Base-by-base conservation (phyloP, 768 basidiomycete species). In the Lactarius quietus region DNA sequence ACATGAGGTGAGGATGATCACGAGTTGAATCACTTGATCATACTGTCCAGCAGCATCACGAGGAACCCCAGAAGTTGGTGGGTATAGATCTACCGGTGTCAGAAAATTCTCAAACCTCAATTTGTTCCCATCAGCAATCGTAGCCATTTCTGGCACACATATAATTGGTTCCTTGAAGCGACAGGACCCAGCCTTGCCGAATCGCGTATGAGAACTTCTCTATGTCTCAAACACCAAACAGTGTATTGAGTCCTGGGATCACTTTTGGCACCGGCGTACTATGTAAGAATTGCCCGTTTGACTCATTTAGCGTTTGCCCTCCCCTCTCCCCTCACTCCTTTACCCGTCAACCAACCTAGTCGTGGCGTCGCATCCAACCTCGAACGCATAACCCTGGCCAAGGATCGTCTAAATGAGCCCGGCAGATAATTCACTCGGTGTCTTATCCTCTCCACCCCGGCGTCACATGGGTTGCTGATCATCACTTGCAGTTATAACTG, bases 401-500 rank as follows among this genome's bases (percentile, higher is more conserved):
- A 10, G 31, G 53, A 5, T 29, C n/a, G 29, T 35, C 12, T 5
- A 33, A 28, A 55, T 55, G 54, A 35, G 54, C 29, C 14, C 29
- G 33, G 18, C 28, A 55, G 12, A 29, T 20, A 55, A 55, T 35
- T 31, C 54, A n/a, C 18, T 55, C 6, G 9, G 54, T 55, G 31
- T 31, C 29, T n/a, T 18, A 20, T 55, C 31, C 31, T 23, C n/a
- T 23, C 54, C 31, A 18, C 6, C 20, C 8, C 31, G n/a, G 54
- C 20, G 8, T 8, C 10, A 29, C 31, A 0, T 14, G 31, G 29
- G 20, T 8, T 55, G 33, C 54, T 55, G 31, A 55, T 33, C 31
- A 20, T 29, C 1, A 17, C 31, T 20, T 55, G 18, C 38, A 62
- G 61, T 62, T 36, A 23, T 55, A 35, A 62, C 61, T 20, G 61